These are phyloP conservation scores for Tillandsia leiboldiana DNA, from an alignment of 176 grass and related monocot genomes.

Conservation along the genomic window DNA sequence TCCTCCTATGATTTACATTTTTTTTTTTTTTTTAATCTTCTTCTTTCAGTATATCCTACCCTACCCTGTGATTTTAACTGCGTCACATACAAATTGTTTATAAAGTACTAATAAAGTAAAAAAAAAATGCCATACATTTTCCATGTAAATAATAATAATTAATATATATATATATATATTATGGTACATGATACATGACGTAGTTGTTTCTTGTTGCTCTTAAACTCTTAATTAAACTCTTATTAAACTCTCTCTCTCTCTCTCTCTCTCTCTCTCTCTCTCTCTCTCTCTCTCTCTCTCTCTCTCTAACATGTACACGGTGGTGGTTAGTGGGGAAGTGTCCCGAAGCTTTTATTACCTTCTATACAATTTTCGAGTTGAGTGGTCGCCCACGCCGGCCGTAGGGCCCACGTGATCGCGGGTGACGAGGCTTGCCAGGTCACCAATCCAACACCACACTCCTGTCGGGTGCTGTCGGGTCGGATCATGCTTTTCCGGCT, in stretches of 20 bases:
- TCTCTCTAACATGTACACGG: neutral
- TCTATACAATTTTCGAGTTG: neutral
- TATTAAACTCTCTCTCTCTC: no score
- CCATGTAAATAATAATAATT: no score
- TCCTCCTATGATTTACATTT: no score
- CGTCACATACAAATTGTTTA: no score
- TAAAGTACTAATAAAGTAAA: no score
- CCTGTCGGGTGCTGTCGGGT: neutral
- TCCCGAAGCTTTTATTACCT: neutral
- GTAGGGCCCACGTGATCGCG: neutral
- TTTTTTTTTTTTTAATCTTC: no score
- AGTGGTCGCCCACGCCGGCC: neutral
- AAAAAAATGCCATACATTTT: no score
- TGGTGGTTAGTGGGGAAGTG: conserved; percentile 1
- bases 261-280: no score
- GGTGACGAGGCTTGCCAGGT: neutral
- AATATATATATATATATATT: no score
- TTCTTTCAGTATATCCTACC: no score
- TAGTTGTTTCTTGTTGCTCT: conserved; percentile 2
- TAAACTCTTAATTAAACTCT: neutral
- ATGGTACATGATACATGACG: neutral
- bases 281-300: no score
- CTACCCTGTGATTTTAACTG: no score
- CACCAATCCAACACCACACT: conserved; percentile 7
- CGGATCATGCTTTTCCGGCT: neutral